Base-by-base conservation (phyloP, 495 filamentous ascomycete genomes). In the Venustampulla echinocandica region DNA sequence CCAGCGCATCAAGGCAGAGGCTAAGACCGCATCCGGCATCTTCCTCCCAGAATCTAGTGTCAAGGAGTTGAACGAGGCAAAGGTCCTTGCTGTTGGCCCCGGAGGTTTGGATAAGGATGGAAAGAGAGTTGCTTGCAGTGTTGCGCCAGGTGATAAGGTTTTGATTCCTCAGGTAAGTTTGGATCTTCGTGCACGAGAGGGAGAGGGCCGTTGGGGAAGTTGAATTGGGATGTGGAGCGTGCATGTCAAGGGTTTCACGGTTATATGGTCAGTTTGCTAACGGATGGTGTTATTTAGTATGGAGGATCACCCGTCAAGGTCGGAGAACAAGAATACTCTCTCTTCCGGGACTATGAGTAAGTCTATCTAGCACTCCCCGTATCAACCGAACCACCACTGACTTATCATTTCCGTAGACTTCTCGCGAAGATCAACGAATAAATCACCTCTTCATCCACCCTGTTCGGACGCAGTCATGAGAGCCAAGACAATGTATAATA, bases 11-110 rank as follows among this genome's bases (percentile, higher is more conserved):
- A 97, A 97, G 71, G 84, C 90, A 60, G 93, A 97, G 68, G 61
- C 88, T 58, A 95, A 96, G 76, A 99, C 92, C 23, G 87, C 92
- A 54, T 78, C 79, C 56, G 92, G 92, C 57, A 90, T 99, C 75
- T 95, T 90, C 77, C 86, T 99, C 53, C 92, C 92, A 49, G 93
- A 99, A 75, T 87, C 80, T 63, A 85, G 80, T 62, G 88, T 96
- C 56, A 96, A 99, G 79, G 92, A 99, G 65, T 78, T 96, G 67
- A 95, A 94, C 69, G 92, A 96, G 76, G 92, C 87, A 54, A 82
- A 83, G 67, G 92, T 99, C 50, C 74, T 99, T 47, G 93, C 92
- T 52, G 90, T 97, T 41, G 92, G 92, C 25, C 93, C 92, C 42
- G 92, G 92, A 56, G 78, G 68, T 10, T 52, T 93, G 41, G 85